Percentiles rank a stretch among this genome's conserved stretches.
phyloP scores from a whole-genome alignment of 1,284 basidiomycete species.

The Ceratobasidium sp. region DNA sequence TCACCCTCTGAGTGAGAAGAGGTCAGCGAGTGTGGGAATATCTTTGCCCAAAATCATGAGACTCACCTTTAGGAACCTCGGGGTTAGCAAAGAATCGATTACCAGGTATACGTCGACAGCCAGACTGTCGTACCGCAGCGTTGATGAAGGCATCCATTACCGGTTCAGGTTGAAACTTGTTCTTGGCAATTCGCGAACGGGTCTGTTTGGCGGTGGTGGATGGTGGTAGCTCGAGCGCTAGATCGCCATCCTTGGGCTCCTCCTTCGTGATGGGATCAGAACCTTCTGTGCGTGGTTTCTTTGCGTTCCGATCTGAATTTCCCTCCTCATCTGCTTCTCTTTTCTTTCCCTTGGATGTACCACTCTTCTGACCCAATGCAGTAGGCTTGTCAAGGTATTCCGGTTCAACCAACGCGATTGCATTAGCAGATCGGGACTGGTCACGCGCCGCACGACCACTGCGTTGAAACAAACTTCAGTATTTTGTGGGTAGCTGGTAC shows the following conservation, averaged over 20 bases:
- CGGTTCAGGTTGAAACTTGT: too few relatives aligned
- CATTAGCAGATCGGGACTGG: neutral
- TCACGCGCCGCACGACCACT: neutral
- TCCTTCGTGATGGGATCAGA: too few relatives aligned
- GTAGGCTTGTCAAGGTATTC: slow-evolving; percentile 18
- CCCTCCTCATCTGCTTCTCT: too few relatives aligned
- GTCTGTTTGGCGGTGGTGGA: too few relatives aligned
- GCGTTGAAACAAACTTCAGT: slow-evolving; percentile 4
- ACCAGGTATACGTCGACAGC: neutral
- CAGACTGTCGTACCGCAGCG: neutral
- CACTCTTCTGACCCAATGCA: too few relatives aligned
- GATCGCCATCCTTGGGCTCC: too few relatives aligned
- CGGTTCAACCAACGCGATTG: neutral
- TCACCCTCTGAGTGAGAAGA: neutral
- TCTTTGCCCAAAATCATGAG: neutral
- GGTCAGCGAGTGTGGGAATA: neutral
- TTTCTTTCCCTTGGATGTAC: too few relatives aligned
- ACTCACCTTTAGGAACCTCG: slow-evolving; percentile 9
- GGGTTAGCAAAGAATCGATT: neutral
- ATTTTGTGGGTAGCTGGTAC: slow-evolving; percentile 1
- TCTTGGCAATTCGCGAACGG: too few relatives aligned
- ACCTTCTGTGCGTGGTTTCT: too few relatives aligned
- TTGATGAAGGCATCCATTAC: slow-evolving; percentile 28
- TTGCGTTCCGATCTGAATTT: too few relatives aligned
- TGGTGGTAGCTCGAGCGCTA: too few relatives aligned